Base-by-base conservation (phyloP, 345 rosid genomes). In the Populus simonii region DNA sequence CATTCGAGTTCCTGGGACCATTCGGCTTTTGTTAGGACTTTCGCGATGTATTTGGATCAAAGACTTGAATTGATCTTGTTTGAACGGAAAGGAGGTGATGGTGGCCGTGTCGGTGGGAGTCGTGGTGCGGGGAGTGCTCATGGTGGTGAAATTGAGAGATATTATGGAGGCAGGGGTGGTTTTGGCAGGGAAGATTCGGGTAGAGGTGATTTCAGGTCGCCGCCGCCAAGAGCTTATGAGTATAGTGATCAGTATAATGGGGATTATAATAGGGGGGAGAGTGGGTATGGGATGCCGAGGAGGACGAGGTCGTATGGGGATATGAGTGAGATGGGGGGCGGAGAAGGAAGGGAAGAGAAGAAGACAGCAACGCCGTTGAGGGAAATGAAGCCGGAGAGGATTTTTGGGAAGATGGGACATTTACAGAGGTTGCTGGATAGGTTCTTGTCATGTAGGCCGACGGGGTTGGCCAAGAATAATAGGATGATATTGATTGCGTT, bases 1-100 rank as follows among this genome's bases (percentile, higher is more conserved):
- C 99, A 96, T 85, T 96, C 99, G 17, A 92, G 87, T 74, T 92
- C 98, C 0, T 96, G 98, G 99, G 98, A 96, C 83, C 93, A 93
- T 45, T 87, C 94, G 0, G 94, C 89, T 7, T 96, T 96, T 51
- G 94, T 96, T 38, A 87, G 93, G 79, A 84, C 90, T 74, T 92
- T 91, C 59, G 94, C 98, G 18, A 70, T 81, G 88, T 96, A 89
- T 55, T 86, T 96, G 57, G 97, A 93, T 35, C 92, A 96, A 87
- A 87, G 84, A 82, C 85, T 96, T 27, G 98, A 93, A 74, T 79
- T 89, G 25, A 66, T 72, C 23, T 75, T 91, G 65, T 92, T 78
- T 74, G 98, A 96, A 80, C 87, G 89, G 75, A 96, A 89, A 76
- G 61, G 41, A 31, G 70, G 70, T 5, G 88, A 63, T 6, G 73